Conservation (phyloP, 768 basidiomycete genomes). For the Pulveroboletus ravenelii region DNA sequence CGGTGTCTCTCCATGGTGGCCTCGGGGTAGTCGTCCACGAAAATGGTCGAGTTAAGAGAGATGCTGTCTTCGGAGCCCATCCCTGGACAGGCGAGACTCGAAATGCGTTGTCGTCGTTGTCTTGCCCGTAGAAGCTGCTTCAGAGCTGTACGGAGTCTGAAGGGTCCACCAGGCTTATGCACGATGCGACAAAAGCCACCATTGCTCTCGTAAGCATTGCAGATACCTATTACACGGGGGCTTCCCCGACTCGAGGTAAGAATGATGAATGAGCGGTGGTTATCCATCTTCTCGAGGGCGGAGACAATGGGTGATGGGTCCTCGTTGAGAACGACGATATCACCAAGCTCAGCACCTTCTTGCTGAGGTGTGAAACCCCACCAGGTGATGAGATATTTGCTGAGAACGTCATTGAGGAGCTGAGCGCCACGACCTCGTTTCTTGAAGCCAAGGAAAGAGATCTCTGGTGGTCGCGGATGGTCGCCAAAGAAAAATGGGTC, state of each 20-base stretch:
- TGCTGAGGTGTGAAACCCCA: conserved; percentile 62
- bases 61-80: conserved; percentile 23
- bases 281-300: conserved; percentile 55
- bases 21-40: conserved; percentile 23
- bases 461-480: conserved; percentile 38
- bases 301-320: conserved; percentile 54
- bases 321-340: conserved; percentile 81
- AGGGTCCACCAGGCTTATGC: conserved; percentile 87
- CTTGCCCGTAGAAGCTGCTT: conserved; percentile 39
- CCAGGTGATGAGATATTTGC: conserved; percentile 65
- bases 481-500: conserved; percentile 44
- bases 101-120: conserved; percentile 26
- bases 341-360: conserved; percentile 45
- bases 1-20: conserved; percentile 20
- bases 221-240: conserved; percentile 54
- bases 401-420: conserved; percentile 58
- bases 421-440: conserved; percentile 57
- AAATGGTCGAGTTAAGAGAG: conserved; percentile 26
- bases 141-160: conserved; percentile 60
- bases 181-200: conserved; percentile 88
- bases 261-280: conserved; percentile 64
- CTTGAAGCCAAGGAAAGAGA: conserved; percentile 75
- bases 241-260: conserved; percentile 69
- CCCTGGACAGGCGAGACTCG: conserved; percentile 15
- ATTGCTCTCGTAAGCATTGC: conserved; percentile 66